Evolutionary conservation across 106 monocot species (phyloP).

Genomic region (Dendrobium nobile): DNA sequence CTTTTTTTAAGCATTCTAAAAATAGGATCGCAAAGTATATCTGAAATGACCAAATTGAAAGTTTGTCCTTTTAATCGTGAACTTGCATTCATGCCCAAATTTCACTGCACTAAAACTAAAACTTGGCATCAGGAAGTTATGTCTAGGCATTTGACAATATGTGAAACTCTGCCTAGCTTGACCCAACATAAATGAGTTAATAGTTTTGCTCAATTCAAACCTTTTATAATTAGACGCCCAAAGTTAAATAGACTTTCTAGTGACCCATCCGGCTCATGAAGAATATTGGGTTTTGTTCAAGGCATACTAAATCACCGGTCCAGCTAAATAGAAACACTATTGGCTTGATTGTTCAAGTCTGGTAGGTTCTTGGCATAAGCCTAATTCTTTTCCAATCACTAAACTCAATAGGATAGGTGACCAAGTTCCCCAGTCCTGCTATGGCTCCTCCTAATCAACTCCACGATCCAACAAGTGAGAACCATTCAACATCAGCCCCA

Average conservation of each 20-base stretch:
- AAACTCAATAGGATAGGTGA: background rate
- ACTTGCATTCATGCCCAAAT: no score
- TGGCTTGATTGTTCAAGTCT: background rate
- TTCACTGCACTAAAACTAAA: no score
- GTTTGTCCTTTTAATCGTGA: no score
- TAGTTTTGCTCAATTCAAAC: background rate
- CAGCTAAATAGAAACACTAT: background rate
- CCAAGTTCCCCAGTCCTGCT: background rate
- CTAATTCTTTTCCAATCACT: background rate
- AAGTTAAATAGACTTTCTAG: background rate
- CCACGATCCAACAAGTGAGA: background rate
- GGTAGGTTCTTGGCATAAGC: background rate
- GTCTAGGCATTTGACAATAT: no score
- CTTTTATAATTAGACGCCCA: background rate
- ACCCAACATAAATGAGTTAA: no score
- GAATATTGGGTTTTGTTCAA: background rate
- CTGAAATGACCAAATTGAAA: no score
- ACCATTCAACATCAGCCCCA: background rate
- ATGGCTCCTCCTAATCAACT: background rate
- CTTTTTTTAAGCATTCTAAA: no score
- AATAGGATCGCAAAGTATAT: no score
- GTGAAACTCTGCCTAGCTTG: no score
- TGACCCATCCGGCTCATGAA: background rate
- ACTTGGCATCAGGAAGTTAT: no score
- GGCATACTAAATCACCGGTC: background rate